Percentiles rank a stretch among this genome's conserved stretches.
Evolutionary conservation across 768 basidiomycete species (phyloP).

Genomic region (Chiua virens): DNA sequence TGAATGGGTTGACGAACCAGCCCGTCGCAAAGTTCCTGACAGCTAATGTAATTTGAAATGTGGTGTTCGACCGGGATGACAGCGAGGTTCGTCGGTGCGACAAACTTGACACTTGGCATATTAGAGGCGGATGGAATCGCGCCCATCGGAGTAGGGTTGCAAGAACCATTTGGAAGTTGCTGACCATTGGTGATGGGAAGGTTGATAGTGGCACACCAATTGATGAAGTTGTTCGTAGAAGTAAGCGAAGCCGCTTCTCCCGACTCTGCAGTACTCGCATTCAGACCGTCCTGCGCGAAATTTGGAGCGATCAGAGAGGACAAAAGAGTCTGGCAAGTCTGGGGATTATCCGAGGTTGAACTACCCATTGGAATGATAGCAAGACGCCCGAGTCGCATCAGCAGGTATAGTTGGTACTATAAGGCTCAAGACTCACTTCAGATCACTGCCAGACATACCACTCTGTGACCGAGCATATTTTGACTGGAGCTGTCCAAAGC

Average conservation of each 20-base stretch:
- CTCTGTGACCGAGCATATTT: slow-evolving; percentile 34
- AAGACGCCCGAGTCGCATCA: no score
- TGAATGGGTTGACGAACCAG: slow-evolving; percentile 53
- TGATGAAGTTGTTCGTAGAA: slow-evolving; percentile 73
- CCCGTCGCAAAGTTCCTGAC: slow-evolving; percentile 50
- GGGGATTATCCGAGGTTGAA: slow-evolving; percentile 18
- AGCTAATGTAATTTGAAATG: slow-evolving; percentile 55
- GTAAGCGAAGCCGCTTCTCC: slow-evolving; percentile 59
- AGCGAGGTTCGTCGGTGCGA: slow-evolving; percentile 43
- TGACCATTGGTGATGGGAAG: slow-evolving; percentile 60
- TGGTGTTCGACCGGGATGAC: slow-evolving; percentile 42
- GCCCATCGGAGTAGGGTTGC: slow-evolving; percentile 65
- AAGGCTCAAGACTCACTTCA: slow-evolving; percentile 42
- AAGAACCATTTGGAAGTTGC: slow-evolving; percentile 51
- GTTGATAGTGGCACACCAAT: slow-evolving; percentile 53
- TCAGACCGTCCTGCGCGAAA: slow-evolving; percentile 53
- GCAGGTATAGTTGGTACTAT: no score
- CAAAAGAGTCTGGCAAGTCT: slow-evolving; percentile 38
- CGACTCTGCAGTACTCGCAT: slow-evolving; percentile 24
- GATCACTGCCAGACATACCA: slow-evolving; percentile 40
- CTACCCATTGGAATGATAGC: slow-evolving; percentile 3
- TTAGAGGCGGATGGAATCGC: slow-evolving; percentile 48
- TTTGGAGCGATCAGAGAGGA: slow-evolving; percentile 52
- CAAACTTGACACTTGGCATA: slow-evolving; percentile 58
- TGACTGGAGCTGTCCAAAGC: slow-evolving; percentile 29